Base-by-base conservation (phyloP, 2,329 filamentous ascomycete genomes). In the Incumbomyces delicatus region DNA sequence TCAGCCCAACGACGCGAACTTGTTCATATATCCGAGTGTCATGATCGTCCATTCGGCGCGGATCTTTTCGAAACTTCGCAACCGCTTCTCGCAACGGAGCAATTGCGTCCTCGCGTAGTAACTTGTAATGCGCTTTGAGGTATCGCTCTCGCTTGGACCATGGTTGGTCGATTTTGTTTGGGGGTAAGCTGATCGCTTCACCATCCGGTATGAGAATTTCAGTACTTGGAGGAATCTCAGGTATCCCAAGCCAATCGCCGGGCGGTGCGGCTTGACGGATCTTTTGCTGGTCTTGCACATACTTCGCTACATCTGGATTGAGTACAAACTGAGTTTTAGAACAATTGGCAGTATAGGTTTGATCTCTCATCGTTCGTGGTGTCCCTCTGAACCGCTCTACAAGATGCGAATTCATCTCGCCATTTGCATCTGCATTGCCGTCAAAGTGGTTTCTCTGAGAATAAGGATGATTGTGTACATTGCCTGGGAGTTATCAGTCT, bases 21-120 rank as follows among this genome's bases (percentile, higher is more conserved):
- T 88, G 50, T 2, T 83, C 82, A 54, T 92, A 92, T 12, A 90
- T 72, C 4, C 75, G 77, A 0, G 78, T 73, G 3, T 71, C 63
- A 0, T 71, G 57, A 0, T 71, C 70, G 48, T 94, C 87, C 11
- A 62, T 62, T 63, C 79, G 78, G 0, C 58, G 51, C 0, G 81
- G 79, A 6, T 73, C 58, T 1, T 63, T 53, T 18, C 70, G 73
- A 46, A 84, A 74, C 11, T 71, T 64, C 0, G 68, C 65, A 1
- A 94, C 74, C 0, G 85, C 80, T 51, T 78, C 73, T 6, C 87
- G 76, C 0, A 95, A 69, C 1, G 81, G 75, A 11, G 83, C 76
- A 2, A 85, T 69, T 0, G 80, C 77, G 59, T 95, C 87, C 58
- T 87, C 84, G 2, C 88, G 75, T 6, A 87, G 71, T 1, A 95